Base-by-base conservation (phyloP, 306 rosid species). In the Parietaria judaica region DNA sequence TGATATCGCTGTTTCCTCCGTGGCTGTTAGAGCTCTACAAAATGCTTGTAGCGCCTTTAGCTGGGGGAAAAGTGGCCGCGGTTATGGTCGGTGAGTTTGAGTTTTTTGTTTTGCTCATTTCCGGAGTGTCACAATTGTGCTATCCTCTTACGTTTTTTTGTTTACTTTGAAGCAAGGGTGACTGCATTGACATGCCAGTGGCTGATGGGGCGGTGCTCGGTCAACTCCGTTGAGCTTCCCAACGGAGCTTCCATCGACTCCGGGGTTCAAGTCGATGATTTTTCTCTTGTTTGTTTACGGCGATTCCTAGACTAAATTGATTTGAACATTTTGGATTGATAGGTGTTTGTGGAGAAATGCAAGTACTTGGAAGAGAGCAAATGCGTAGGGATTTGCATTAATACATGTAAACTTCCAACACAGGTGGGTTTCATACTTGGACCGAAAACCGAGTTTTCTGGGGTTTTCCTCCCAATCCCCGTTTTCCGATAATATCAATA, bases 321-420 rank as follows among this genome's bases (percentile, higher is more conserved):
- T 41, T 23, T 23, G 1, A 23, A 23, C 31, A 23, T 23, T 23
- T 23, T 41, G 3, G 45, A 5, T 41, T 41, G 6, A 76, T 69
- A 92, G 96, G 95, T 91, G 60, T 78, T 71, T 61, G 95, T 92
- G 38, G 94, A 92, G 78, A 86, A 78, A 74, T 92, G 98, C 74
- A 92, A 79, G 86, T 92, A 83, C 80, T 75, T 92, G 60, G 96
- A 86, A 76, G 94, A 88, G 79, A 88, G 98, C 81, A 92, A 85
- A 68, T 88, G 98, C 60, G 70, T 83, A 44, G 92, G 96, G 43
- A 80, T 92, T 46, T 92, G 96, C 76, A 45, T 72, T 56, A 88
- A 88, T 76, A 85, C 96, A 51, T 92, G 98, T 53, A 91, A 88
- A 79, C 81, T 91, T 76, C 98, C 98, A 3, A 88, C 98, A 44